Conservation (phyloP, 1,284 basidiomycete genomes). For the Malassezia pachydermatis region DNA sequence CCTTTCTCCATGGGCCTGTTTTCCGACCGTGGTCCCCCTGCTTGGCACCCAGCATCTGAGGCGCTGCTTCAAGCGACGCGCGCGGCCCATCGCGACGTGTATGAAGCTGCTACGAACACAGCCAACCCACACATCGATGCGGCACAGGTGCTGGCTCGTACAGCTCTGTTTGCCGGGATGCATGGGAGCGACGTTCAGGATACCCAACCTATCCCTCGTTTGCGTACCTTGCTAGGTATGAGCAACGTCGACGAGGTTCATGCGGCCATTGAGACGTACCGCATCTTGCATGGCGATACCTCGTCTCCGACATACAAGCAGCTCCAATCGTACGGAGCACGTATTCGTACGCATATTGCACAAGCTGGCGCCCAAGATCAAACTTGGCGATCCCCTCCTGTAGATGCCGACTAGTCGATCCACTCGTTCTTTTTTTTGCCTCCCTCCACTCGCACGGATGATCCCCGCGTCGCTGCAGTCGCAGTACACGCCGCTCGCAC, state of each 20-base stretch:
- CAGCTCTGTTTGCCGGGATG: slow-evolving; percentile 37
- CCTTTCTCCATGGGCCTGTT: slow-evolving; percentile 87
- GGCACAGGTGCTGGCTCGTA: slow-evolving; percentile 25
- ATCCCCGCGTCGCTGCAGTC: slow-evolving; percentile 36
- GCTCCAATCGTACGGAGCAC: background rate
- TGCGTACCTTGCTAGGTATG: slow-evolving; percentile 40
- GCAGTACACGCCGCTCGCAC: slow-evolving; percentile 23
- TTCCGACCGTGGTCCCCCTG: slow-evolving; percentile 56
- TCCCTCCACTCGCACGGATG: no score
- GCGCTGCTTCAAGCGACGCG: slow-evolving; percentile 52
- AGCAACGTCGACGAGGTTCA: slow-evolving; percentile 44
- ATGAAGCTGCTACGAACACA: slow-evolving; percentile 13
- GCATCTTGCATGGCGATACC: slow-evolving; percentile 18
- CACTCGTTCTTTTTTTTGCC: background rate
- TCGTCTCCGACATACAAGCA: slow-evolving; percentile 7
- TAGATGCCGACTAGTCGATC: background rate
- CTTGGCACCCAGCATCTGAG: slow-evolving; percentile 74
- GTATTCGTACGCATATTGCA: background rate
- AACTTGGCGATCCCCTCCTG: slow-evolving; percentile 7
- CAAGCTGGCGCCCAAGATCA: slow-evolving; percentile 3
- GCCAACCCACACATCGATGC: background rate
- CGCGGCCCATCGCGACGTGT: slow-evolving; percentile 19
- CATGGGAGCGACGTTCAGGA: slow-evolving; percentile 14
- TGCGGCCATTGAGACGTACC: slow-evolving; percentile 31
- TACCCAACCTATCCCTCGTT: slow-evolving; percentile 4